Evolutionary conservation across 768 basidiomycete genomes (phyloP).

Genomic region (Pulveroboletus sp.): DNA sequence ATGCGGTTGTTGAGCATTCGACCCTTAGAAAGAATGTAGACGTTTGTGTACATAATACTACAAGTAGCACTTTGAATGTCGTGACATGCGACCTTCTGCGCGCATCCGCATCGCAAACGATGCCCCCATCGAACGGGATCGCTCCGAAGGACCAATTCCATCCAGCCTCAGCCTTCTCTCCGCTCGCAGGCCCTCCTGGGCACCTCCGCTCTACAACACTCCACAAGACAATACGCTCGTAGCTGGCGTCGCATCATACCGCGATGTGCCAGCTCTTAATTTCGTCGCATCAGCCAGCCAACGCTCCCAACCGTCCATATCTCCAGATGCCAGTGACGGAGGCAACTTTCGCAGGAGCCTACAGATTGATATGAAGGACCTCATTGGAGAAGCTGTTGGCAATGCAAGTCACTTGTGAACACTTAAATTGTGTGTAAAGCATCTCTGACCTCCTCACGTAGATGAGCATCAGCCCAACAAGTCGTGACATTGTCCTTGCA

Average conservation of each 20-base stretch:
- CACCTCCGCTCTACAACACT: constrained; percentile 27
- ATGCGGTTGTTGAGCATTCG: constrained; percentile 87
- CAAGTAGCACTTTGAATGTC: too few relatives aligned
- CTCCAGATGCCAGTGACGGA: constrained; percentile 56
- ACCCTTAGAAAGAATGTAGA: constrained; percentile 90
- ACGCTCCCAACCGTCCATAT: constrained; percentile 21
- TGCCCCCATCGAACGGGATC: constrained; percentile 14
- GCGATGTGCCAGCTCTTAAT: constrained; percentile 27
- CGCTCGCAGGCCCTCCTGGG: constrained; percentile 34
- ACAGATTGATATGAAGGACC: constrained; percentile 75
- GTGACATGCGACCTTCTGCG: constrained; percentile 16
- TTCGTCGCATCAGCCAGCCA: constrained; percentile 11
- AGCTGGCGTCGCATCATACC: constrained; percentile 26
- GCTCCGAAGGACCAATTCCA: constrained; percentile 19
- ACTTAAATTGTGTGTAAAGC: not conserved
- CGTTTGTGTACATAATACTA: too few relatives aligned
- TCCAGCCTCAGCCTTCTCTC: constrained; percentile 32
- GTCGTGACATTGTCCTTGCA: constrained; percentile 86
- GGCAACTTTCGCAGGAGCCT: constrained; percentile 57
- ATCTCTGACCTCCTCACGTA: constrained; percentile 27
- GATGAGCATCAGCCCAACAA: constrained; percentile 92
- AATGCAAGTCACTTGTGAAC: constrained; percentile 51
- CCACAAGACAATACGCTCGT: constrained; percentile 21
- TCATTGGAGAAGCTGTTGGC: constrained; percentile 81
- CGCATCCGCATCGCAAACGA: constrained; percentile 23